Conservation (phyloP, 441 rosid species). For the Melastoma candidum region DNA sequence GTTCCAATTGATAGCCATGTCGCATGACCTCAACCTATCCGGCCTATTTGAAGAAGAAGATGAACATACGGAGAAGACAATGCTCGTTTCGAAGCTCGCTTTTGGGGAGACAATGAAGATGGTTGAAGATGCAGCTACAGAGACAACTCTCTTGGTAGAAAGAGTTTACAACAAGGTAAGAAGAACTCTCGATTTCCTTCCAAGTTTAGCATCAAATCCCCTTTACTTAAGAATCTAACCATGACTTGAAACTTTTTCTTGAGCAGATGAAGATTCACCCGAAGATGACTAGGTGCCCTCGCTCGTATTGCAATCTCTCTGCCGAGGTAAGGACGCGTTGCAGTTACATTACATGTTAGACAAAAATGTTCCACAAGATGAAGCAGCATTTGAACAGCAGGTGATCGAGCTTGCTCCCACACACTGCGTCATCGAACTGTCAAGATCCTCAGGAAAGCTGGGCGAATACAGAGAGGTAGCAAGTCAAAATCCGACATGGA, state of each 20-base stretch:
- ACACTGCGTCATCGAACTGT: constrained; percentile 18
- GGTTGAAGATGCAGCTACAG: constrained; percentile 78
- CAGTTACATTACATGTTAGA: constrained; percentile 1
- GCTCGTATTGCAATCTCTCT: constrained; percentile 60
- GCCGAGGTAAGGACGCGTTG: constrained; percentile 42
- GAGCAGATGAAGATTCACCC: constrained; percentile 66
- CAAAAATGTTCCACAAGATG: constrained; percentile 1
- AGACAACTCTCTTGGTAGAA: constrained; percentile 52
- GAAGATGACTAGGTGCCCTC: constrained; percentile 43
- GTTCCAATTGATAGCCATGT: constrained; percentile 89
- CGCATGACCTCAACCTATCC: constrained; percentile 79
- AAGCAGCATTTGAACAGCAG: constrained; percentile 7
- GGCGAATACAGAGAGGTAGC: constrained; percentile 14
- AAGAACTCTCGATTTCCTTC: constrained; percentile 1
- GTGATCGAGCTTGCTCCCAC: constrained; percentile 11
- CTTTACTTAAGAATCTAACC: neutral
- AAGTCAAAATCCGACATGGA: no score
- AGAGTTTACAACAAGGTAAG: constrained; percentile 58
- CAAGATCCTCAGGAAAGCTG: constrained; percentile 15
- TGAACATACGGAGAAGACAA: constrained; percentile 50
- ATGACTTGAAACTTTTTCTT: neutral
- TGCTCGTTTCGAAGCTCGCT: constrained; percentile 61
- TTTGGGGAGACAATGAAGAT: constrained; percentile 66
- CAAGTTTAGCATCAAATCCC: constrained; percentile 1
- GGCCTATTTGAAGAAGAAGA: constrained; percentile 89